Evolutionary conservation across 345 rosid genomes (phyloP).

Genomic region (Durio zibethinus): DNA sequence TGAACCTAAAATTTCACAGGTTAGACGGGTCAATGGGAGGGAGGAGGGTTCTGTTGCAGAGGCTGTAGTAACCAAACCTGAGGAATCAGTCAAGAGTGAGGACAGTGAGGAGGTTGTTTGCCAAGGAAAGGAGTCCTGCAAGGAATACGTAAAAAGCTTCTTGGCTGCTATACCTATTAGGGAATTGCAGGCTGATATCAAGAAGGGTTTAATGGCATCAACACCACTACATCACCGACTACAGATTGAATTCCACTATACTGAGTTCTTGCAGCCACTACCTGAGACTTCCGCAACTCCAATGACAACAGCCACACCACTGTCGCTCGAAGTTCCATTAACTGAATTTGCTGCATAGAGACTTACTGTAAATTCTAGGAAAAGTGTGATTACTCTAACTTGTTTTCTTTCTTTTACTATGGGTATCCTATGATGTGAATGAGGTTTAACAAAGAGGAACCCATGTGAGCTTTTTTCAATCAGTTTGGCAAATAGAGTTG

Average conservation of each 20-base stretch:
- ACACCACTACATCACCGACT: slow-evolving; percentile 75
- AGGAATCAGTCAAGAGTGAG: slow-evolving; percentile 25
- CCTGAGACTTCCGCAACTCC: slow-evolving; percentile 23
- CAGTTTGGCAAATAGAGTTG: slow-evolving; percentile 20
- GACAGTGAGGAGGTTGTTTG: slow-evolving; percentile 50
- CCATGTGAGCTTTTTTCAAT: slow-evolving; percentile 9
- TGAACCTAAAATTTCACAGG: slow-evolving; percentile 33
- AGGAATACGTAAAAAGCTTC: slow-evolving; percentile 92
- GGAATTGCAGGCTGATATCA: slow-evolving; percentile 78
- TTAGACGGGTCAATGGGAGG: slow-evolving; percentile 22
- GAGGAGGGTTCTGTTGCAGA: slow-evolving; percentile 31
- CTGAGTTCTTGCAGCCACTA: slow-evolving; percentile 33
- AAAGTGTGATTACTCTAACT: slow-evolving; percentile 40
- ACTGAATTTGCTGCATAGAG: slow-evolving; percentile 29
- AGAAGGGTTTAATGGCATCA: slow-evolving; percentile 75
- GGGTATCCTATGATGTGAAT: slow-evolving; percentile 24
- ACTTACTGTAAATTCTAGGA: slow-evolving; percentile 34
- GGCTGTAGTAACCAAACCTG: slow-evolving; percentile 18
- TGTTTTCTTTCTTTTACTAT: slow-evolving; percentile 4
- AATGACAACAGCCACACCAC: slow-evolving; percentile 1
- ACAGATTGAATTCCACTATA: slow-evolving; percentile 87
- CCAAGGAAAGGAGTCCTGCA: slow-evolving; percentile 87
- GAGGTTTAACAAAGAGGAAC: slow-evolving; percentile 28
- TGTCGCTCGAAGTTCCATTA: slow-evolving; percentile 21
- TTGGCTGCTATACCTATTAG: slow-evolving; percentile 92